Evolutionary conservation across 2,329 filamentous ascomycete genomes (phyloP), one percentile per base, ranked within the genome.

Genomic region (Trichophyton schoenleinii): DNA sequence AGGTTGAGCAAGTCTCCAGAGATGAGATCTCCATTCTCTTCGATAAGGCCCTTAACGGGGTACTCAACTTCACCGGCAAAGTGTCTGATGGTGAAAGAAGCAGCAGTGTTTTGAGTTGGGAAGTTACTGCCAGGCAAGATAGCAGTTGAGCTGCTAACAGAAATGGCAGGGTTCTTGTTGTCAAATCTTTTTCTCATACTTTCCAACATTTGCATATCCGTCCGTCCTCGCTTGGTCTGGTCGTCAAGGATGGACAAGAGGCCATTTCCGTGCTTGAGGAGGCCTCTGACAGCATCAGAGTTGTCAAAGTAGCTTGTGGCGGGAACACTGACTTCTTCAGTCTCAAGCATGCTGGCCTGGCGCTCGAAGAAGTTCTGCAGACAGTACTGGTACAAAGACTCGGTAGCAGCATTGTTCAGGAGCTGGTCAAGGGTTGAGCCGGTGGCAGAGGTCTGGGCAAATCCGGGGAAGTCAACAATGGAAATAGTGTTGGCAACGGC

Each of bases 231-330:
- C 57, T 89, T 87, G 52, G 91, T 96, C 74, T 99, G 94, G 70
- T 99, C 94, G 70, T 99, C 94, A 0, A 99, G 79, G 65, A 99
- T 99, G 74, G 90, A 91, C 20, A 99, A 80, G 44, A 99, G 79
- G 52, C 94, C 94, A 69, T 97, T 97, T 28, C 91, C 90, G 61
- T 89, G 81, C 77, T 97, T 99, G 61, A 99, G 79, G 36, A 99
- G 80, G 11, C 91, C 92, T 69, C 88, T 90, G 63, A 96, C 91
- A 8, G 92, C 91, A 72, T 97, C 94, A 0, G 89, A 91, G 73
- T 97, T 99, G 74, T 99, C 94, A 68, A 96, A 99, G 74, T 97
- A 99, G 76, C 90, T 96, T 0, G 92, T 96, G 0, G 91, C 87
- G 1, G 91, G 83, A 2, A 99, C 89, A 36, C 81, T 85, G 41